A percentile compares a stretch with the other conserved stretches of the same genome.
Evolutionary conservation across 139 green algal genomes (phyloP).

Genomic region (Coelastrella sp.): DNA sequence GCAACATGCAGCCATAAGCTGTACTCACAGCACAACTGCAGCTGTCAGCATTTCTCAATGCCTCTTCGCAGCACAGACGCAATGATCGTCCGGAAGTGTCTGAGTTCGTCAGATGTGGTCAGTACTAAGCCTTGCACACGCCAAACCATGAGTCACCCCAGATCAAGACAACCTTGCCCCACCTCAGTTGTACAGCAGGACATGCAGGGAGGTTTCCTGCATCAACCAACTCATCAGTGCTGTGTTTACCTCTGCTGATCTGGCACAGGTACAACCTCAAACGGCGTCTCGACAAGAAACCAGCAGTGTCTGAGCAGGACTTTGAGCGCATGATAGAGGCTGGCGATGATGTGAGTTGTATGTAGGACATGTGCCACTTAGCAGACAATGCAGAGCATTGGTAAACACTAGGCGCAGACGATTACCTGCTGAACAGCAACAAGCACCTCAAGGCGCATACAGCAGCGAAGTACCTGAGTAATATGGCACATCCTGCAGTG

Average conservation of each 20-base stretch:
- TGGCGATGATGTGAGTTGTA: constrained; percentile 36
- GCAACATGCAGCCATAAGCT: neutral
- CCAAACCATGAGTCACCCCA: too few species aligned
- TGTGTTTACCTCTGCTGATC: neutral
- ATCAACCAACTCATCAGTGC: neutral
- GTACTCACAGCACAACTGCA: neutral
- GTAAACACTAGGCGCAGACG: neutral
- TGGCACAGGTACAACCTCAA: constrained; percentile 85
- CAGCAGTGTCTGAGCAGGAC: constrained; percentile 68
- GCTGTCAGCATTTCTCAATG: neutral
- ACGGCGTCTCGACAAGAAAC: constrained; percentile 66
- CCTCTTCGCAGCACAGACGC: neutral
- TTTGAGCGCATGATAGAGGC: constrained; percentile 71
- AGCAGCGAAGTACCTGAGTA: too few species aligned
- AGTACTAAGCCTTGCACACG: too few species aligned
- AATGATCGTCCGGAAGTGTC: too few species aligned
- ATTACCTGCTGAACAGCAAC: neutral
- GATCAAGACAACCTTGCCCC: too few species aligned
- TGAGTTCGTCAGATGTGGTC: too few species aligned
- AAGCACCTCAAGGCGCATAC: too few species aligned
- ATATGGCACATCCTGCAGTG: too few species aligned
- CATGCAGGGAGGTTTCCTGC: neutral
- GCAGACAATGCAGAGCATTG: too few species aligned
- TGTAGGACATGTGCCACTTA: constrained; percentile 16
- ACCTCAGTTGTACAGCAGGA: neutral